Evolutionary conservation across 108 stramenopile species (phyloP).

Genomic region (Mediolabrus comicus): DNA sequence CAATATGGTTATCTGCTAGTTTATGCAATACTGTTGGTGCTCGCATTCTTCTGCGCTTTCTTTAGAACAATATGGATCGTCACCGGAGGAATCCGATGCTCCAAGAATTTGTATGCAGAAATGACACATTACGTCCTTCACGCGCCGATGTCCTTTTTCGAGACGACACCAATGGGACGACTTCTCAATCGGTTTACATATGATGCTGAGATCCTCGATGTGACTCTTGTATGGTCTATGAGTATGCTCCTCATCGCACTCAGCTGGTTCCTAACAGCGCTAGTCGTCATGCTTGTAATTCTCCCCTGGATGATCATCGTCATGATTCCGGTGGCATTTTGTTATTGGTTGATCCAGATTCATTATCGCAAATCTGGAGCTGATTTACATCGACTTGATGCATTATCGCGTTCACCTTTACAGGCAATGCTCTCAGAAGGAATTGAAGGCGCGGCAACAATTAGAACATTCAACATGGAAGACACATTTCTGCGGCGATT

Average conservation of each 20-base stretch:
- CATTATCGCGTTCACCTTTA: slow-evolving; percentile 69
- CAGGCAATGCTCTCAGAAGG: slow-evolving; percentile 81
- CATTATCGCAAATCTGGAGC: slow-evolving; percentile 75
- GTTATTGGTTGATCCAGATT: slow-evolving; percentile 63
- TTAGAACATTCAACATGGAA: slow-evolving; percentile 63
- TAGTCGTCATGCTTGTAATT: slow-evolving; percentile 63
- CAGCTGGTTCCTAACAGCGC: slow-evolving; percentile 65
- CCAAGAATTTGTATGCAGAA: slow-evolving; percentile 28
- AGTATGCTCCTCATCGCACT: slow-evolving; percentile 66
- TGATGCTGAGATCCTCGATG: slow-evolving; percentile 85
- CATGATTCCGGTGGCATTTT: slow-evolving; percentile 51
- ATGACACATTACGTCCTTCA: slow-evolving; percentile 55
- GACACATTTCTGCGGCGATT: slow-evolving; percentile 55
- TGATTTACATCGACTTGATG: slow-evolving; percentile 84
- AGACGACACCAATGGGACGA: slow-evolving; percentile 93
- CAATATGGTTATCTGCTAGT: slow-evolving; percentile 66
- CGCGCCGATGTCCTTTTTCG: slow-evolving; percentile 90
- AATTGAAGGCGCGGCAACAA: slow-evolving; percentile 81
- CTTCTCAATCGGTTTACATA: slow-evolving; percentile 93
- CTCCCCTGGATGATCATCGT: slow-evolving; percentile 72
- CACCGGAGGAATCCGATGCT: slow-evolving; percentile 38
- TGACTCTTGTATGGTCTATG: slow-evolving; percentile 71
- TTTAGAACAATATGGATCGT: slow-evolving; percentile 63
- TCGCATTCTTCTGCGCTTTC: slow-evolving; percentile 56
- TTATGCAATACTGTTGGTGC: slow-evolving; percentile 50